These are phyloP conservation scores for Ehretia macrophylla DNA, from an alignment of 257 asterid species.

Conservation along the genomic window DNA sequence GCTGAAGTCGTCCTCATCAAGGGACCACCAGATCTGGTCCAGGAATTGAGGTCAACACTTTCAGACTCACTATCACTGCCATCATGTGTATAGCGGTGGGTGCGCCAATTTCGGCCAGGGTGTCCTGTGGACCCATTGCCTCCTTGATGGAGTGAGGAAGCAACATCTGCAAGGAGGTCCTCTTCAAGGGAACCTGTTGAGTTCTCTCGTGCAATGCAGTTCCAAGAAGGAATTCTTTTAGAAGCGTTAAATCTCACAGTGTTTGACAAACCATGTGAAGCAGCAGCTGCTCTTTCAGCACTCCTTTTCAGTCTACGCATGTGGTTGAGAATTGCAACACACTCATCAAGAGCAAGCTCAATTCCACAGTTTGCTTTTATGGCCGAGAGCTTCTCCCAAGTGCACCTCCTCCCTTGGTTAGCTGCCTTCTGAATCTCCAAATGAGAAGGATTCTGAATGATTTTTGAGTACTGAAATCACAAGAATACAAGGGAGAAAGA, in stretches of 20 bases:
- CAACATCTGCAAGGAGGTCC: conserved; percentile 44
- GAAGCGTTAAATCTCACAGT: conserved; percentile 61
- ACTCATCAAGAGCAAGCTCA: conserved; percentile 89
- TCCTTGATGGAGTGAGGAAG: conserved; percentile 48
- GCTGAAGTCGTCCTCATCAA: conserved; percentile 95
- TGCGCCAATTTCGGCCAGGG: conserved; percentile 32
- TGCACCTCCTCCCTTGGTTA: conserved; percentile 89
- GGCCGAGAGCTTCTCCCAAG: conserved; percentile 95
- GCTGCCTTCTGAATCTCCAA: conserved; percentile 80
- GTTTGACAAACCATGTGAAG: conserved; percentile 40
- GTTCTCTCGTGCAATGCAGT: conserved; percentile 75
- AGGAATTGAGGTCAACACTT: conserved; percentile 48
- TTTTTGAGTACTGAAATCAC: conserved; percentile 58
- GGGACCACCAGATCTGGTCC: conserved; percentile 98
- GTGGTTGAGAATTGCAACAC: conserved; percentile 81
- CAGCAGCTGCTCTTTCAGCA: conserved; percentile 82
- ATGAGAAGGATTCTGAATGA: conserved; percentile 81
- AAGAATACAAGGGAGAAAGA: neutral
- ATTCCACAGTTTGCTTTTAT: conserved; percentile 94
- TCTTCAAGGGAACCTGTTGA: conserved; percentile 93
- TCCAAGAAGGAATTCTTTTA: conserved; percentile 90
- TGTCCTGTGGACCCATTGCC: conserved; percentile 7
- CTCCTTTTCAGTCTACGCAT: conserved; percentile 85
- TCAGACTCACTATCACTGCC: conserved; percentile 91
- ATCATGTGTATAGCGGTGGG: conserved; percentile 35